A percentile compares a stretch with the other conserved stretches of the same genome.
These are phyloP conservation scores for Mortierella sp. DNA, from an alignment of 371 early-diverging fungal species.

Conservation along the genomic window DNA sequence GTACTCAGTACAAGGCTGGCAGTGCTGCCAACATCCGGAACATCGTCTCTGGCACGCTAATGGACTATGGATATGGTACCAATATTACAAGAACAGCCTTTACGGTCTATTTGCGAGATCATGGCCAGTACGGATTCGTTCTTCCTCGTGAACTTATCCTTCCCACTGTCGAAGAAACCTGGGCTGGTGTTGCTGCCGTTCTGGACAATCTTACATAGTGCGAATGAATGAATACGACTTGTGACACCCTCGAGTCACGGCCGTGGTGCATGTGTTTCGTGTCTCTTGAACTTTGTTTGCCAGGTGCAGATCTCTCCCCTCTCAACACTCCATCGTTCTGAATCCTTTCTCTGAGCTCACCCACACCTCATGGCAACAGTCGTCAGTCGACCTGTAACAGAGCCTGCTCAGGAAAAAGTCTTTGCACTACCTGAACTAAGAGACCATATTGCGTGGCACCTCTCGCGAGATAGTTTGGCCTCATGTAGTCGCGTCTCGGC, in stretches of 20 bases:
- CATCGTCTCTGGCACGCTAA: conserved; percentile 54
- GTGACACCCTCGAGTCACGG: no score
- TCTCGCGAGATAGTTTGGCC: neutral
- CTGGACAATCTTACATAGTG: conserved; percentile 30
- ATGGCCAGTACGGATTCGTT: conserved; percentile 58
- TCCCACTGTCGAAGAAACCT: conserved; percentile 59
- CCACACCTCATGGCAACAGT: neutral
- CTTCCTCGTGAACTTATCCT: conserved; percentile 59
- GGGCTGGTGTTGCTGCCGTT: conserved; percentile 29
- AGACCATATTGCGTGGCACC: neutral
- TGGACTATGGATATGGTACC: conserved; percentile 59
- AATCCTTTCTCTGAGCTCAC: no score
- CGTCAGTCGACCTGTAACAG: neutral
- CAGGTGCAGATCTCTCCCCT: no score
- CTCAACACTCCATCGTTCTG: no score
- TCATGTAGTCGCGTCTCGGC: neutral
- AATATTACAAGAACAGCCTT: conserved; percentile 57
- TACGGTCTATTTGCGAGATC: conserved; percentile 65
- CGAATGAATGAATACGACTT: no score
- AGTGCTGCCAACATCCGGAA: conserved; percentile 60
- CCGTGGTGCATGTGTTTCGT: no score
- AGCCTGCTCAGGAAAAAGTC: neutral
- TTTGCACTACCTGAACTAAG: neutral
- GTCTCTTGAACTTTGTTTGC: no score
- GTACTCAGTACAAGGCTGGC: conserved; percentile 21